Conservation (phyloP, 345 rosid genomes). For the Pseudoturritis turrita region DNA sequence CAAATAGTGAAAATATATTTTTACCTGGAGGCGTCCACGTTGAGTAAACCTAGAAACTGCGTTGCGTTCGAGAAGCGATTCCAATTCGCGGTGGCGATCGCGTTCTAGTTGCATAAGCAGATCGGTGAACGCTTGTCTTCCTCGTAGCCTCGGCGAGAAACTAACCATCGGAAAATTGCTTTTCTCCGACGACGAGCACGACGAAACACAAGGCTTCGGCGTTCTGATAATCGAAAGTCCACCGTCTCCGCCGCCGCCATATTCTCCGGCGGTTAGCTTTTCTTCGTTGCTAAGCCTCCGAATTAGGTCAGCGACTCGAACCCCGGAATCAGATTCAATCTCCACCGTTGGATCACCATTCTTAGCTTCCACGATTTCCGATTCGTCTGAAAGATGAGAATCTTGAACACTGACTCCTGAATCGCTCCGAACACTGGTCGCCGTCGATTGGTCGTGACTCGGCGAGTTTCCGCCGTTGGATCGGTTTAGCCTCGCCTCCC, state of each 20-base stretch:
- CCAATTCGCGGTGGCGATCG: slow-evolving; percentile 57
- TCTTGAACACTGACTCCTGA: slow-evolving; percentile 21
- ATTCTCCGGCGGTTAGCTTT: slow-evolving; percentile 12
- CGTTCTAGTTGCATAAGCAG: slow-evolving; percentile 60
- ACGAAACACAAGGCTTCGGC: slow-evolving; percentile 8
- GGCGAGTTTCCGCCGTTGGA: slow-evolving; percentile 32
- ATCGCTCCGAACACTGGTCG: slow-evolving; percentile 1
- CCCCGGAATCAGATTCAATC: slow-evolving; percentile 33
- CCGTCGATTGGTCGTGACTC: not conserved
- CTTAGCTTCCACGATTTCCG: slow-evolving; percentile 10
- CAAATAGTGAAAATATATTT: not conserved
- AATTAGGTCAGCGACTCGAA: slow-evolving; percentile 60
- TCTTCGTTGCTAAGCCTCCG: slow-evolving; percentile 38
- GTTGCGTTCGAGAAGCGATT: slow-evolving; percentile 42
- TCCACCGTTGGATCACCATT: slow-evolving; percentile 14
- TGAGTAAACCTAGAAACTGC: slow-evolving; percentile 72
- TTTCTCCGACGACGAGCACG: slow-evolving; percentile 11
- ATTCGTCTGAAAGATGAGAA: not conserved
- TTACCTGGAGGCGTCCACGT: slow-evolving; percentile 84
- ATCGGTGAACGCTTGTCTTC: slow-evolving; percentile 76
- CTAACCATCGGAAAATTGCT: slow-evolving; percentile 25
- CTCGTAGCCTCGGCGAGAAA: slow-evolving; percentile 55
- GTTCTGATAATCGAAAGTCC: slow-evolving; percentile 15
- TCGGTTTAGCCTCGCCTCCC: slow-evolving; percentile 72
- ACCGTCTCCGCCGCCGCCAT: slow-evolving; percentile 6